phyloP scores from a whole-genome alignment of 768 basidiomycete genomes.

The Kwoniella sp. region DNA sequence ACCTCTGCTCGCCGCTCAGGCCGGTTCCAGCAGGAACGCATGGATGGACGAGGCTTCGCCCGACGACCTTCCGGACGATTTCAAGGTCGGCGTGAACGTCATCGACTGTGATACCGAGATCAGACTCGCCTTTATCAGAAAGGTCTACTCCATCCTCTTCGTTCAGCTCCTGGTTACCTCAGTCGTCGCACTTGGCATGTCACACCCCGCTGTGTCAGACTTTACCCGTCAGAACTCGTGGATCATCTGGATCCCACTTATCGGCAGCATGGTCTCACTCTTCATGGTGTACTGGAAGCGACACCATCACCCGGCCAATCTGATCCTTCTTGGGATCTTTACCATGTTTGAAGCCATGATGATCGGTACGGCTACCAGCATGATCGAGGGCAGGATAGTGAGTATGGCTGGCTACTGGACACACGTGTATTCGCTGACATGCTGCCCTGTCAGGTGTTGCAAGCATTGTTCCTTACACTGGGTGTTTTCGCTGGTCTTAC shows the following conservation, averaged over 20 bases:
- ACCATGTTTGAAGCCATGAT: constrained; percentile 87
- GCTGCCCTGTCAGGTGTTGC: constrained; percentile 80
- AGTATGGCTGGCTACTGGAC: constrained; percentile 6
- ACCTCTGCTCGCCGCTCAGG: constrained; percentile 8
- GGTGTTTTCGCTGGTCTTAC: constrained; percentile 92
- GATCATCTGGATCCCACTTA: constrained; percentile 52
- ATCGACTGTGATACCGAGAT: constrained; percentile 58
- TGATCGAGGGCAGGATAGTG: constrained; percentile 46
- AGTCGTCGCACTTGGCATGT: constrained; percentile 68
- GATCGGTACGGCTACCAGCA: constrained; percentile 71
- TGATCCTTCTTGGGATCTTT: constrained; percentile 77
- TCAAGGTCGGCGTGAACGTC: constrained; percentile 57
- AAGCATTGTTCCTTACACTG: constrained; percentile 85
- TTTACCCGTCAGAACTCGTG: constrained; percentile 78
- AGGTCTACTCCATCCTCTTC: constrained; percentile 60
- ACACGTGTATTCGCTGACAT: no score
- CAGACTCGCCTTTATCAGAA: constrained; percentile 73
- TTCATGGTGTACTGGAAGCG: constrained; percentile 86
- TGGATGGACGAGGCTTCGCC: constrained; percentile 60
- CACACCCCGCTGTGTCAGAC: constrained; percentile 60
- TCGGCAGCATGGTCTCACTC: constrained; percentile 70
- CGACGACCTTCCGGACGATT: constrained; percentile 80
- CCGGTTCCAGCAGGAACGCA: constrained; percentile 33
- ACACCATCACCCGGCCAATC: constrained; percentile 81
- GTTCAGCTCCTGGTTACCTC: constrained; percentile 62